phyloP scores from a whole-genome alignment of 176 grass and related monocot species.

The Aechmea fasciata region DNA sequence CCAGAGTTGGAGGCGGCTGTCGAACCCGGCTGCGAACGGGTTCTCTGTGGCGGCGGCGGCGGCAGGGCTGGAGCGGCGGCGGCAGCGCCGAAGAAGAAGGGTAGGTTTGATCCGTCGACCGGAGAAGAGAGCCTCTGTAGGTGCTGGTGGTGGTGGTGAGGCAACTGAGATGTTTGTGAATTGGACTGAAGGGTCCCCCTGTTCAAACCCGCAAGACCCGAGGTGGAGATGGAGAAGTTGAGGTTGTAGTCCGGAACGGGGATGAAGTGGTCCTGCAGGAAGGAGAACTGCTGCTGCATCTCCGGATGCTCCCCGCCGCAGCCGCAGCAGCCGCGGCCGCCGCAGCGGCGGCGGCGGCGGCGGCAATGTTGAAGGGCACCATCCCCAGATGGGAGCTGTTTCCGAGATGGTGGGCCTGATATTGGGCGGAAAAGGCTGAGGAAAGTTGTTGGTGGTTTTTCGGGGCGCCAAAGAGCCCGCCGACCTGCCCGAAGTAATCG shows the following conservation, averaged over 20 bases:
- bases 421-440: slow-evolving; percentile 13
- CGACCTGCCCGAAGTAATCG: slow-evolving; percentile 19
- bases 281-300: slow-evolving; percentile 23
- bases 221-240: slow-evolving; percentile 15
- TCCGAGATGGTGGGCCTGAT: slow-evolving; percentile 7
- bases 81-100: slow-evolving; percentile 19
- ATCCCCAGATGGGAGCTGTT: slow-evolving; percentile 19
- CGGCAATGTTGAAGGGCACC: slow-evolving; percentile 21
- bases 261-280: slow-evolving; percentile 23
- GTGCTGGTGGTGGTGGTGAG: slow-evolving; percentile 19
- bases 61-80: slow-evolving; percentile 4
- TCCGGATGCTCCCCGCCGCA: slow-evolving; percentile 12
- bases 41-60: slow-evolving; percentile 1
- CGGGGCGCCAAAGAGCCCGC: slow-evolving; percentile 1
- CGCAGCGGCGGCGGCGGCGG: not conserved
- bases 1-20: slow-evolving; percentile 25
- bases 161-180: slow-evolving; percentile 21
- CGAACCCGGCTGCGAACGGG: slow-evolving; percentile 13
- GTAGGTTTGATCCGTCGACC: slow-evolving; percentile 19
- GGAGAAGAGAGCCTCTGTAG: slow-evolving; percentile 24
- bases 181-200: slow-evolving; percentile 39
- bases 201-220: slow-evolving; percentile 22
- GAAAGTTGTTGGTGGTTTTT: slow-evolving; percentile 12
- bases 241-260: slow-evolving; percentile 20
- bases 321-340: not conserved